Base-by-base conservation (phyloP, 768 basidiomycete genomes). In the Mycena chlorophos region DNA sequence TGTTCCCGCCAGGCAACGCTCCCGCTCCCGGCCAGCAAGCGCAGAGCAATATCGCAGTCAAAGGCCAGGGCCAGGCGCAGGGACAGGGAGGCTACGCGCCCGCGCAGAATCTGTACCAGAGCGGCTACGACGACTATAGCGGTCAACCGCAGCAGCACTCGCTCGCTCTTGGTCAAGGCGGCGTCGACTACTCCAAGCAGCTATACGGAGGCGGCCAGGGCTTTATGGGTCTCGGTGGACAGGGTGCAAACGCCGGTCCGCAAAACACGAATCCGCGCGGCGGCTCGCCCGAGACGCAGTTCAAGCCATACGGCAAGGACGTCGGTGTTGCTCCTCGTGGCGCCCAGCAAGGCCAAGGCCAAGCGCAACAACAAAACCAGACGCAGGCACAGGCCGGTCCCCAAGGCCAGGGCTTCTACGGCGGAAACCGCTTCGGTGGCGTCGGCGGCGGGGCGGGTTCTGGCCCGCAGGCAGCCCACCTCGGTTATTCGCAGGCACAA, bases 271-370 rank as follows among this genome's bases (percentile, higher is more conserved):
- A 68, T 4, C 72, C 79, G 14, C 75, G 77, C 19, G 81, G 78
- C 29, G 75, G 77, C 14, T 89, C 88, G 5, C 88, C 89, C 1
- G 89, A 91, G 69, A 73, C 83, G 6, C 73, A 86, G 16, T 91
- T 89, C 72, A 91, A 91, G 66, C 85, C 87, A 12, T 91, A 90
- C 65, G 81, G 79, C 3, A 88, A 89, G 74, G 89, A 88, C 54
- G 81, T 82, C 34, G 76, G 78, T 2, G 71, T 76, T 19, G 77
- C 76, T 31, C 75, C 78, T 52, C 78, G 77, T 40, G 40, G 54
- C 38, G 84, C 83, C 34, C 80, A 78, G 40, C 81, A 76, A 17
- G 82, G 80, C 28, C 81, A 82, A 52, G 81, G 79, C 27, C 81
- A 82, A 52, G 66, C 64, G 49, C 80, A 82, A 49, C 81, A 77